These are phyloP conservation scores for Mayamaea pseudoterrestris DNA, from an alignment of 108 stramenopile genomes.

Conservation along the genomic window DNA sequence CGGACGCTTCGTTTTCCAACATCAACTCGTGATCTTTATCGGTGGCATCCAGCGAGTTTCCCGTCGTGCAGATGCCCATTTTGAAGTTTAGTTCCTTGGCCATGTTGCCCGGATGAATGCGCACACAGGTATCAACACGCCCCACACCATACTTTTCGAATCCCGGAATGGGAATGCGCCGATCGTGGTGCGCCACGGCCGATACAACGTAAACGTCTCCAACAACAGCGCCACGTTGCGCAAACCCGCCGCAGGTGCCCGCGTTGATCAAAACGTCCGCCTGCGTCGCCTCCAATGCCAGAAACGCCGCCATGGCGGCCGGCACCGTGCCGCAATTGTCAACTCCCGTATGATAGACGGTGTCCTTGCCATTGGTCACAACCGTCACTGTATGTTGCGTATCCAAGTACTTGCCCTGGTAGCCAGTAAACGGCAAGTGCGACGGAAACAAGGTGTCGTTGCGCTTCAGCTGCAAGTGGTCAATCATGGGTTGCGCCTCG, in stretches of 20 bases:
- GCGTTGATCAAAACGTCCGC: constrained; percentile 76
- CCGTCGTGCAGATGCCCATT: constrained; percentile 83
- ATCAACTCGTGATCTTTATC: constrained; percentile 67
- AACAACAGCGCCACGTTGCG: constrained; percentile 75
- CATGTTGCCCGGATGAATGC: constrained; percentile 20
- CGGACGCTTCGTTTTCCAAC: constrained; percentile 72
- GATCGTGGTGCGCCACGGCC: constrained; percentile 87
- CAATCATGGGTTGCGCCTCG: constrained; percentile 82
- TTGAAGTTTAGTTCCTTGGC: constrained; percentile 43
- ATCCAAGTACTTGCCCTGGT: constrained; percentile 56
- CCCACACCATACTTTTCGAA: constrained; percentile 84
- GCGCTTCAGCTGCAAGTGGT: constrained; percentile 49
- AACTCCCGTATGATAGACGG: constrained; percentile 67
- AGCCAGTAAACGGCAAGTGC: constrained; percentile 71
- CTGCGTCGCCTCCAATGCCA: constrained; percentile 49
- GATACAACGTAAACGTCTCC: constrained; percentile 89
- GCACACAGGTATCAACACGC: constrained; percentile 24
- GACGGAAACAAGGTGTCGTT: constrained; percentile 62
- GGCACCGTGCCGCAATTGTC: constrained; percentile 94
- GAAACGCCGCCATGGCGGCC: constrained; percentile 63
- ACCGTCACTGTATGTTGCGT: constrained; percentile 82
- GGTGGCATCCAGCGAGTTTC: constrained; percentile 85
- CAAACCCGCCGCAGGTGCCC: constrained; percentile 94
- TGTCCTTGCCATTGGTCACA: constrained; percentile 84
- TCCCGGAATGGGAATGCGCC: constrained; percentile 92